Evolutionary conservation across 2,329 filamentous ascomycete species (phyloP), one percentile per base, ranked within the genome.

Genomic region (Aspergillus vadensis): DNA sequence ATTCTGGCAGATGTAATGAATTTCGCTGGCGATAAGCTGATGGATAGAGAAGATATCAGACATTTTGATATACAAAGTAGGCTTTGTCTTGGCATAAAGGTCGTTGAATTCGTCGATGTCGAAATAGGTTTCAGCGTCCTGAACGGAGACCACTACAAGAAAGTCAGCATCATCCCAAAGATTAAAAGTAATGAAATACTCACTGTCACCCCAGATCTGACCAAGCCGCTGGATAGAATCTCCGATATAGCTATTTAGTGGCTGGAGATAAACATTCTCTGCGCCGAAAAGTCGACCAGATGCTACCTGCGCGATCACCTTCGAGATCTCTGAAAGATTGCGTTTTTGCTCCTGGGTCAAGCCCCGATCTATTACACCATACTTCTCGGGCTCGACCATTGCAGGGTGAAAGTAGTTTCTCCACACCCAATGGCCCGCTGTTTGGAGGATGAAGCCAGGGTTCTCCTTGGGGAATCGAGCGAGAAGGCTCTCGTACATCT

Each of bases 31-130:
- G 57, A 98, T 85, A 21, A 98, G 84, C 65, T 89, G 92, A 78
- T 99, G 96, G 61, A 99, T 94, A 52, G 94, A 91, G 75, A 99
- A 98, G 59, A 99, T 93, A 74, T 99, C 95, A 15, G 91, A 86
- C 86, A 99, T 94, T 80, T 99, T 99, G 81, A 99, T 97, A 80
- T 98, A 99, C n/a, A 99, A 83, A 0, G 94, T 98, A 6, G 95
- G 95, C 77, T 97, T 97, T 65, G 92, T 95, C 75, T 96, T 93
- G 59, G 94, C 91, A 73, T 98, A 98, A 6, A 99, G 84, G 72
- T 99, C 95, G 74, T 97, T 98, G 85, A 95, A 99, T 75, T 98
- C 95, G 73, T 99, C 95, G 74, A 99, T 97, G 76, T 98, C 93
- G 72, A 98, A 99, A 23, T 95, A 95, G 55, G 87, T 85, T 76